These are phyloP conservation scores for Apiotrichum gracile DNA, from an alignment of 1,284 basidiomycete genomes.

Conservation along the genomic window DNA sequence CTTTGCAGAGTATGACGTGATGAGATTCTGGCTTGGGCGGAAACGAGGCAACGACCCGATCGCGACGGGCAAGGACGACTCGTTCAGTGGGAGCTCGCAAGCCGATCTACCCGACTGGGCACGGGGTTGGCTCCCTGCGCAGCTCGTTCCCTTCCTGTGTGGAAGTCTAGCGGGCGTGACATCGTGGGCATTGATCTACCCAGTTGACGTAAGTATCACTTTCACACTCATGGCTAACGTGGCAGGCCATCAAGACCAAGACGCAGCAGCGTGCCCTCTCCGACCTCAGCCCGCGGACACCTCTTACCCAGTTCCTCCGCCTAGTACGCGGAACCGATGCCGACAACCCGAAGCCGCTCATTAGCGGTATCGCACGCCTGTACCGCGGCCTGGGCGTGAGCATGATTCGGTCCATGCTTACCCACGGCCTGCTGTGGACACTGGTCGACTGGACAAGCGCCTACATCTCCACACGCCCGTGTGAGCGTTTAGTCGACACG, in stretches of 20 bases:
- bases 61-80: constrained; percentile 1
- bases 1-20: constrained; percentile 48
- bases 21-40: constrained; percentile 38
- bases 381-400: constrained; percentile 45
- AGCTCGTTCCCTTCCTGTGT: constrained; percentile 44
- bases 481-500: constrained; percentile 8
- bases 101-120: constrained; percentile 44
- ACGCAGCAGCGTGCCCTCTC: constrained; percentile 45
- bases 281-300: constrained; percentile 36
- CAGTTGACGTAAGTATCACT: constrained; percentile 43
- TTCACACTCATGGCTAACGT: constrained; percentile 1
- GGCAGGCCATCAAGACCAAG: constrained; percentile 46
- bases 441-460: constrained; percentile 40
- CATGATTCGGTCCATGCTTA: constrained; percentile 46
- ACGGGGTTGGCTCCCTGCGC: constrained; percentile 32
- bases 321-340: constrained; percentile 42
- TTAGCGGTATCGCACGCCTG: constrained; percentile 39
- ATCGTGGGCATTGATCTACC: constrained; percentile 47
- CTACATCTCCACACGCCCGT: constrained; percentile 42
- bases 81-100: constrained; percentile 16
- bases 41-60: constrained; percentile 7
- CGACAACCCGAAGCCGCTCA: constrained; percentile 39
- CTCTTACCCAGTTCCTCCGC: constrained; percentile 35
- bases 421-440: constrained; percentile 47
- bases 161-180: constrained; percentile 46